Evolutionary conservation across 176 grass and related monocot species (phyloP), one percentile per base, ranked within the genome.

Genomic region (Typha latifolia): DNA sequence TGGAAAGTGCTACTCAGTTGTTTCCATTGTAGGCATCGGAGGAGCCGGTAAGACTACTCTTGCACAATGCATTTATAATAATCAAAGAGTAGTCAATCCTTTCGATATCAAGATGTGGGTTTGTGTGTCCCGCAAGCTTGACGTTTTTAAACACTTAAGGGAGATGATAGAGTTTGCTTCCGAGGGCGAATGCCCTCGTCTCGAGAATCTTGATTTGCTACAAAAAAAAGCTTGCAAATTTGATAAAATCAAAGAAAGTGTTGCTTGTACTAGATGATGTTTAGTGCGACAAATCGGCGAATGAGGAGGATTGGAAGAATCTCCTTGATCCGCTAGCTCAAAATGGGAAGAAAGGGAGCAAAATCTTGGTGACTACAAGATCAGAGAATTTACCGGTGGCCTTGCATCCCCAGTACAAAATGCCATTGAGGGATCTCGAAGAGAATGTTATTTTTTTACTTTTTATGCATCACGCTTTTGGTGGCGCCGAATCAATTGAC

Each of bases 401-500:
- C 14, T 26, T 55, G 14, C 47, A 63, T 22, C 34, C 49, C 14
- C 27, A 31, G n/a, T 16, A 74, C 51, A 16, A 6, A 26, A 29
- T 68, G 26, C 32, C 19, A 47, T 29, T 81, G 8, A 48, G 52
- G 20, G 51, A 57, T 49, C 34, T 81, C 1, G 34, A 18, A 3
- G 64, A 81, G 26, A 51, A 74, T 1, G n/a, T 15, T 11, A 74
- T 29, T 22, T 74, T 70, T 70, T 27, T 27, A 51, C 49, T 81
- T 9, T 81, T 81, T 20, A 73, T 63, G 49, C 48, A 56, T 37
- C 74, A 66, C 74, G 78, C 70, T 47, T 74, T 81, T 63, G 78
- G 63, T 68, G 57, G 49, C 15, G 27, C 47, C 32, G 69, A 67
- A 18, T 50, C 16, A 16, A 6, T 3, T 15, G 34, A 49, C 5